A percentile compares a stretch with the other conserved stretches of the same genome.
Evolutionary conservation across 2,329 filamentous ascomycete genomes (phyloP).

Genomic region (Nigrograna mackinnonii): DNA sequence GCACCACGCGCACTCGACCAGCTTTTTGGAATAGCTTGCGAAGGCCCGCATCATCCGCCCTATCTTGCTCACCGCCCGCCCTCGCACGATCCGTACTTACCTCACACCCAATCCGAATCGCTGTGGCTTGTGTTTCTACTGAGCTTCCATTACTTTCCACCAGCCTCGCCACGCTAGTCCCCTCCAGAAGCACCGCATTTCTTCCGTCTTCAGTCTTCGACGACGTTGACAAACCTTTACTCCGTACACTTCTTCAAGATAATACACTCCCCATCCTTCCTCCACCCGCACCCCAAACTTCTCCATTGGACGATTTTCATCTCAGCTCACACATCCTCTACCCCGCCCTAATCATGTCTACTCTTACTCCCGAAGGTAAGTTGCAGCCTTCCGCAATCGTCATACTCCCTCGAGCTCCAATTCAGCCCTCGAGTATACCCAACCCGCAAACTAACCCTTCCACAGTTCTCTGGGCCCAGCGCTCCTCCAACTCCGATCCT

Average conservation of each 20-base stretch:
- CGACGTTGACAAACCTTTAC: background rate
- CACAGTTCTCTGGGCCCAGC: conserved; percentile 95
- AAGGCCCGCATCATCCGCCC: too few species aligned
- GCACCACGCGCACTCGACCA: conserved; percentile 6
- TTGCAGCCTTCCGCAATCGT: conserved; percentile 22
- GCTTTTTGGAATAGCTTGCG: conserved; percentile 2
- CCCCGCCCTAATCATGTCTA: conserved; percentile 25
- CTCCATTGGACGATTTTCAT: too few species aligned
- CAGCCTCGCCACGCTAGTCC: conserved; percentile 36
- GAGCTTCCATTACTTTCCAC: conserved; percentile 43
- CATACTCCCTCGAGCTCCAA: background rate
- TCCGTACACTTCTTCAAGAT: background rate
- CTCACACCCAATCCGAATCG: background rate
- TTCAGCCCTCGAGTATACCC: background rate
- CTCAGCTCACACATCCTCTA: too few species aligned
- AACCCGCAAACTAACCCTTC: background rate
- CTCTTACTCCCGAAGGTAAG: conserved; percentile 45
- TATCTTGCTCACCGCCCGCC: too few species aligned
- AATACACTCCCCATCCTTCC: too few species aligned
- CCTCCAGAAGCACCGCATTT: conserved; percentile 33
- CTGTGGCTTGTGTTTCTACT: conserved; percentile 30
- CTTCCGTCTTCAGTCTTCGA: conserved; percentile 33
- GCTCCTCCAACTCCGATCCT: conserved; percentile 78
- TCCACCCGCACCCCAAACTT: background rate
- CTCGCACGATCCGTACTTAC: too few species aligned